A percentile compares a stretch with the other conserved stretches of the same genome.
Evolutionary conservation across 352 stramenopile genomes (phyloP).

Genomic region (Globisporangium carolinianum): DNA sequence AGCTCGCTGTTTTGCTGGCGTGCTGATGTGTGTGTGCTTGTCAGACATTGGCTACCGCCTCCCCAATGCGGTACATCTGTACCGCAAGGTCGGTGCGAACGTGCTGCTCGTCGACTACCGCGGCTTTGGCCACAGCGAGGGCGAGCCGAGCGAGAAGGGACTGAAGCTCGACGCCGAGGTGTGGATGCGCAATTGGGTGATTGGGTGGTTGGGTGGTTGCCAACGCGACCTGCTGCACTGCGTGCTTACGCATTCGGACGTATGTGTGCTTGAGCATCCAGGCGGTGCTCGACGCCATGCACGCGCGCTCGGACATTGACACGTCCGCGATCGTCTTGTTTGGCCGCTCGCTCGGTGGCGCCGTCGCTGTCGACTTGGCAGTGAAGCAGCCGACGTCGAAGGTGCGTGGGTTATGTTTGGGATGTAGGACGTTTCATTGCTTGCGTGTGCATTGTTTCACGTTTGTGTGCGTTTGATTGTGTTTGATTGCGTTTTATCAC

Average conservation of each 20-base stretch:
- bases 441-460: too few relatives aligned
- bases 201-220: background rate
- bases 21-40: too few relatives aligned
- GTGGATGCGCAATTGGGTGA: background rate
- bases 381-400: conserved; percentile 54
- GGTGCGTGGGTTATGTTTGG: conserved; percentile 14
- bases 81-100: conserved; percentile 82
- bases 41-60: conserved; percentile 91
- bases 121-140: conserved; percentile 90
- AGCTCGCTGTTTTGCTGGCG: too few relatives aligned
- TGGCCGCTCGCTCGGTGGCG: conserved; percentile 88
- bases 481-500: too few relatives aligned
- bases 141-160: conserved; percentile 80
- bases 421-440: background rate
- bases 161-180: conserved; percentile 90
- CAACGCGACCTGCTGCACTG: conserved; percentile 1
- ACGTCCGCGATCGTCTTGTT: conserved; percentile 87
- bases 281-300: conserved; percentile 77
- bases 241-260: background rate
- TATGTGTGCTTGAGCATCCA: background rate
- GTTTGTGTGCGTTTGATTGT: too few relatives aligned
- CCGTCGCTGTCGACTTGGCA: conserved; percentile 89
- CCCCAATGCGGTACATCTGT: conserved; percentile 90
- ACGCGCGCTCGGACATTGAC: conserved; percentile 77
- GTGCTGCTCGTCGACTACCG: conserved; percentile 93